Evolutionary conservation across 1,284 basidiomycete genomes (phyloP), one percentile per base, ranked within the genome.

Genomic region (Naganishia cerealis): DNA sequence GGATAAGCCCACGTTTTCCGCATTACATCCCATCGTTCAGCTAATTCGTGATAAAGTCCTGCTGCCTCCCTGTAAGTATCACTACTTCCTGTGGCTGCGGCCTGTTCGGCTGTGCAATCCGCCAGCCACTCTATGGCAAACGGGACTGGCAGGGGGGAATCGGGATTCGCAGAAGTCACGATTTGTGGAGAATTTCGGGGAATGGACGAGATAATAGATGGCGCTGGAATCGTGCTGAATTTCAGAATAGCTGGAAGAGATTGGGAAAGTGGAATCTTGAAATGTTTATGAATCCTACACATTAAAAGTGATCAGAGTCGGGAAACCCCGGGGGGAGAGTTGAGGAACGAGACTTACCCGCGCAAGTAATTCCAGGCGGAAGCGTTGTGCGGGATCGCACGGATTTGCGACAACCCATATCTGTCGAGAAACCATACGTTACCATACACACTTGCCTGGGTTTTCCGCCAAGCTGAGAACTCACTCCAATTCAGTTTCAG

Each of bases 361-460:
- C 93, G 87, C 12, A 96, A 84, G 77, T 95, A 97, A 78, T 95
- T 95, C 94, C 94, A 96, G 0, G 91, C 91, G 0, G 91, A 93
- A 0, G 88, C 85, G 74, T 97, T 97, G 79, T 94, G 94, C 2
- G 94, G 92, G 13, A 90, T 91, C 12, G 88, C 80, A n/a, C 90
- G 86, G 67, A 96, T 90, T 77, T 88, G 88, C 71, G 87, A 83
- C 77, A 94, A 90, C 10, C 86, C 76, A 70, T 82, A 85, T 12
- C 83, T 84, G 63, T 1, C 1, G 70, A 81, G 71, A 84, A 88
- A 33, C 29, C 29, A 86, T 86, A 65, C 21, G 21, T 9, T n/a
- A 10, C 16, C 33, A 38, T 16, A 40, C 24, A 15, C 46, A 59
- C 26, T 18, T 56, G 18, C 21, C 6, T 21, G 13, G 36, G 29